phyloP scores from a whole-genome alignment of 1,139 yeast species.

The Pneumocystis sp. region DNA sequence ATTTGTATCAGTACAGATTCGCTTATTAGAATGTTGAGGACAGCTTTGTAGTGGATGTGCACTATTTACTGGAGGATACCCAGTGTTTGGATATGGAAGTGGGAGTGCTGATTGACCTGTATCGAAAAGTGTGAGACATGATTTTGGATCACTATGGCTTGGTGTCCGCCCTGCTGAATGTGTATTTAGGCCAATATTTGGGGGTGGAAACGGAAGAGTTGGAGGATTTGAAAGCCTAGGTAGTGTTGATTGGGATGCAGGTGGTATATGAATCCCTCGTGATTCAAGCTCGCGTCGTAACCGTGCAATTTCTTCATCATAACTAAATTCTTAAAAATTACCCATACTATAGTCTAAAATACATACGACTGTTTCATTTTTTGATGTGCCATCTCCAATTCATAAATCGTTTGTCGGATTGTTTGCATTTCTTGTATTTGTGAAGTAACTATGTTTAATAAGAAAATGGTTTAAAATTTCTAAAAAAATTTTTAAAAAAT shows the following conservation, averaged over 20 bases:
- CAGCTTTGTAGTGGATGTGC: neutral
- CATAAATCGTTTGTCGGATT: constrained; percentile 85
- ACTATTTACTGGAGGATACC: neutral
- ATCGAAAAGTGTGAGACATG: neutral
- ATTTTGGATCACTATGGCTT: neutral
- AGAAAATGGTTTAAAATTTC: neutral
- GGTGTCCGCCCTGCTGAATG: neutral
- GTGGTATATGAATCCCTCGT: constrained; percentile 17
- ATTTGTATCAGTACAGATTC: neutral
- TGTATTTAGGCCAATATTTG: neutral
- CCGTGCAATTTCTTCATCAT: constrained; percentile 80
- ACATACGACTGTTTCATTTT: constrained; percentile 69
- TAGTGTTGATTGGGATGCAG: constrained; percentile 12
- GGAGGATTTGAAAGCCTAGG: constrained; percentile 3
- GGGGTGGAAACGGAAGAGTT: constrained; percentile 4
- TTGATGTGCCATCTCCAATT: constrained; percentile 84
- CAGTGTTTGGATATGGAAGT: neutral
- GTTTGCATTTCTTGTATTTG: constrained; percentile 92
- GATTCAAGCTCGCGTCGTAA: constrained; percentile 74
- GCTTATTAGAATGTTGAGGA: neutral
- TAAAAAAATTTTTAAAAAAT: neutral
- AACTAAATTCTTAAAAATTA: constrained; percentile 21
- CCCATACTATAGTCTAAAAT: neutral
- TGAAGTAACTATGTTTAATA: constrained; percentile 38
- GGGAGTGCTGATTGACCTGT: neutral